phyloP scores from a whole-genome alignment of 2,329 filamentous ascomycete species.

The Paracamarosporium sp. region DNA sequence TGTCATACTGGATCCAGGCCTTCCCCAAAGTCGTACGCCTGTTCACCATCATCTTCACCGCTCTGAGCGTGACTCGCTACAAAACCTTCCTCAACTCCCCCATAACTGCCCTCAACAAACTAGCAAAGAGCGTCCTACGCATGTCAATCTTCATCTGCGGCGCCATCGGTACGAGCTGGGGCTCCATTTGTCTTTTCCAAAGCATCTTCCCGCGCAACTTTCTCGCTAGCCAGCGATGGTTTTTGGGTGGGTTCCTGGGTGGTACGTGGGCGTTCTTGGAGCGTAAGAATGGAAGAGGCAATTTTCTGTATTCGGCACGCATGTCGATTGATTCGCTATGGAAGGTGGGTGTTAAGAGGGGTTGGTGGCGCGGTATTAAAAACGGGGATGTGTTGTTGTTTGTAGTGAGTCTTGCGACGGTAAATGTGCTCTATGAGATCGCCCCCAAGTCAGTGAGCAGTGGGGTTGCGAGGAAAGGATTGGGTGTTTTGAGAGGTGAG shows the following conservation, averaged over 20 bases:
- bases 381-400: conserved; percentile 88
- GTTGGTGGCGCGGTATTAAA: conserved; percentile 83
- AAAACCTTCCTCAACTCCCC: conserved; percentile 74
- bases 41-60: conserved; percentile 76
- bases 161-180: conserved; percentile 87
- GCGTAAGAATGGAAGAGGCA: conserved; percentile 60
- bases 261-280: conserved; percentile 87
- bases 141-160: conserved; percentile 81
- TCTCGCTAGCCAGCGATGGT: conserved; percentile 85
- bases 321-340: conserved; percentile 83
- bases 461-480: conserved; percentile 70
- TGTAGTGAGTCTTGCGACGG: conserved; percentile 76
- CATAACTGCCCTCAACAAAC: conserved; percentile 67
- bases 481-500: conserved; percentile 77
- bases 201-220: conserved; percentile 74
- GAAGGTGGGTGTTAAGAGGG: conserved; percentile 91
- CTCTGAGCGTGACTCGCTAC: conserved; percentile 73
- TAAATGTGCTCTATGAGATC: conserved; percentile 79
- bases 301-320: conserved; percentile 81
- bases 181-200: conserved; percentile 88
- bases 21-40: conserved; percentile 81
- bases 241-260: conserved; percentile 83
- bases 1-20: conserved; percentile 84
- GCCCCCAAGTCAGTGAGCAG: conserved; percentile 73
- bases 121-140: conserved; percentile 74